phyloP scores from a whole-genome alignment of 2,329 filamentous ascomycete species.

The Hymenotorrendiella dingleyae region DNA sequence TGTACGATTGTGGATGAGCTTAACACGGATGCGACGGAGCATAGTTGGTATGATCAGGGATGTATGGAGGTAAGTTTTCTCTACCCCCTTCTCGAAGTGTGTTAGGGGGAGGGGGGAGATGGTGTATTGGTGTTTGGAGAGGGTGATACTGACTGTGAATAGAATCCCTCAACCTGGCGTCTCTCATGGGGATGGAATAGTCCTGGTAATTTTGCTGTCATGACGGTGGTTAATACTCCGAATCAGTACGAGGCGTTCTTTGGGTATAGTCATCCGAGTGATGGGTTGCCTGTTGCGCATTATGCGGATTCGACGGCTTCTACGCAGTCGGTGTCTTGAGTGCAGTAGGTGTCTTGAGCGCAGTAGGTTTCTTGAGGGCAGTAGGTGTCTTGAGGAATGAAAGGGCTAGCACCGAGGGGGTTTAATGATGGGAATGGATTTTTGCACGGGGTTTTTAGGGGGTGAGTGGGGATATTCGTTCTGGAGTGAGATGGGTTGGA shows the following conservation, averaged over 20 bases:
- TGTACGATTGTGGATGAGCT: constrained; percentile 7
- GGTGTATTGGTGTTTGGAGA: neutral
- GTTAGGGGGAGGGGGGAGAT: neutral
- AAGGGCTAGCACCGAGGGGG: too few species aligned
- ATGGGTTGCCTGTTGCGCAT: neutral
- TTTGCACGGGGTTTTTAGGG: too few species aligned
- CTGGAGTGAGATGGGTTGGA: too few species aligned
- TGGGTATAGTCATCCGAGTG: constrained; percentile 15
- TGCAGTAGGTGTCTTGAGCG: too few species aligned
- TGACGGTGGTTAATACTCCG: constrained; percentile 12
- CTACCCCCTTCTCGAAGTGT: neutral
- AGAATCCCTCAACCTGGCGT: constrained; percentile 4
- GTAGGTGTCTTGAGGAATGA: too few species aligned
- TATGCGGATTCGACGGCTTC: neutral
- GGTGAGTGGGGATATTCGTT: too few species aligned
- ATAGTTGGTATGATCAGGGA: constrained; percentile 6
- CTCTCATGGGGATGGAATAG: constrained; percentile 18
- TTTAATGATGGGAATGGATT: too few species aligned
- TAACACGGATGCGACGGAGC: neutral
- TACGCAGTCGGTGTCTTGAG: neutral
- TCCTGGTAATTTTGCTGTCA: constrained; percentile 12
- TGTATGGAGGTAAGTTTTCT: constrained; percentile 2
- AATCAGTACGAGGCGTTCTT: constrained; percentile 13
- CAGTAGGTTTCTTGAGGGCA: too few species aligned
- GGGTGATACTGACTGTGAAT: neutral